phyloP scores from a whole-genome alignment of 345 rosid genomes.

The Clausena lansium region DNA sequence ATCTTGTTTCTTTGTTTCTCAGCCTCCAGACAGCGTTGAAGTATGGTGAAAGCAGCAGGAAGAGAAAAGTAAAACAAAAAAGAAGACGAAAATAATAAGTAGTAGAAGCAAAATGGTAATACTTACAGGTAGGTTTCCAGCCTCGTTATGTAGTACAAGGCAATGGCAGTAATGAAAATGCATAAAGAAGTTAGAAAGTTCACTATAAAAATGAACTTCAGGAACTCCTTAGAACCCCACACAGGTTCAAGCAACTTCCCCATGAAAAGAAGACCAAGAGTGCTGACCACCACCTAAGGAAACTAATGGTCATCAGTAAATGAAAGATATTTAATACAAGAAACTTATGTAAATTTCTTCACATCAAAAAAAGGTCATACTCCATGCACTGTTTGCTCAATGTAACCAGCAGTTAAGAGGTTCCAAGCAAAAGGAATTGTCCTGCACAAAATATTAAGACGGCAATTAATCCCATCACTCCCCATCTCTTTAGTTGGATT shows the following conservation, averaged over 20 bases:
- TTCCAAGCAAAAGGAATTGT: constrained; percentile 99
- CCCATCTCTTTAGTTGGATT: background rate
- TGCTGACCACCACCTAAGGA: constrained; percentile 62
- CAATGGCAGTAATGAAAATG: constrained; percentile 79
- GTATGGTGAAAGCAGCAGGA: background rate
- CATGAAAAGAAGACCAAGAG: constrained; percentile 77
- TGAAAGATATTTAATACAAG: background rate
- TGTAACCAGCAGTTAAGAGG: constrained; percentile 83
- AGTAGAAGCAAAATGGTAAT: constrained; percentile 10
- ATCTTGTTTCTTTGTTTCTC: background rate
- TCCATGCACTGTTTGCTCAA: constrained; percentile 84
- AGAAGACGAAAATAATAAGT: background rate
- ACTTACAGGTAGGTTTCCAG: constrained; percentile 89
- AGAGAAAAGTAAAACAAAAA: background rate
- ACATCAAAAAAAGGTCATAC: constrained; percentile 38
- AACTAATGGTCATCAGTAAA: constrained; percentile 13
- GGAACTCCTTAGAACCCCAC: constrained; percentile 96
- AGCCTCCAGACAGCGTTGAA: background rate
- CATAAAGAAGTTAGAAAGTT: constrained; percentile 81
- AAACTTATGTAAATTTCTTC: background rate
- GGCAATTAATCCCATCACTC: background rate
- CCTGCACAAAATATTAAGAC: constrained; percentile 43
- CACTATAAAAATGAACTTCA: constrained; percentile 83
- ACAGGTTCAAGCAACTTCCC: constrained; percentile 95
- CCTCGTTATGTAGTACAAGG: constrained; percentile 76